Conservation (phyloP, 2,329 filamentous ascomycete genomes). For the Dryadomyces quercus-mongolicae region DNA sequence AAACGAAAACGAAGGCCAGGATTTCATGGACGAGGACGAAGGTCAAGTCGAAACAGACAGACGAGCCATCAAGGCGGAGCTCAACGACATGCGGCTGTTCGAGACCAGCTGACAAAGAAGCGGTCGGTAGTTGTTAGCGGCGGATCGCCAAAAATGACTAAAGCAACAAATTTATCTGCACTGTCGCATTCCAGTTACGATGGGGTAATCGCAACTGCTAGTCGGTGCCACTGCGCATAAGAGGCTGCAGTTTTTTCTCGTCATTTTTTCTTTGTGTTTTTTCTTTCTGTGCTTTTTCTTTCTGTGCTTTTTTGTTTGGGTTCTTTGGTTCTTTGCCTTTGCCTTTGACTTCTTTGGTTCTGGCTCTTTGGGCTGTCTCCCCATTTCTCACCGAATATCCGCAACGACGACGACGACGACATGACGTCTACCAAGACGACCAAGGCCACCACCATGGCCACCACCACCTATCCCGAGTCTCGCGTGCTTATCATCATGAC, state of each 20-base stretch:
- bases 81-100: not conserved
- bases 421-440: no score
- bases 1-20: slow-evolving; percentile 1
- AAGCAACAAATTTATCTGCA: not conserved
- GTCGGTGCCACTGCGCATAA: not conserved
- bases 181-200: slow-evolving; percentile 1
- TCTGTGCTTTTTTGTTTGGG: not conserved
- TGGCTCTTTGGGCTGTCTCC: not conserved
- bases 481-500: slow-evolving; percentile 85
- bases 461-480: slow-evolving; percentile 49
- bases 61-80: not conserved
- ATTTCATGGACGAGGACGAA: not conserved
- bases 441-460: not conserved
- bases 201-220: slow-evolving; percentile 7
- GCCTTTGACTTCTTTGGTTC: not conserved
- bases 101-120: not conserved
- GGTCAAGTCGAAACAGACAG: not conserved
- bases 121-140: not conserved
- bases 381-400: not conserved
- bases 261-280: not conserved
- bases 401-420: no score
- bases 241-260: not conserved
- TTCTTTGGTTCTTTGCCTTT: not conserved
- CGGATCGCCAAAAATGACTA: not conserved
- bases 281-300: not conserved